Evolutionary conservation across 2,329 filamentous ascomycete species (phyloP).

Genomic region (Colletotrichum truncatum): DNA sequence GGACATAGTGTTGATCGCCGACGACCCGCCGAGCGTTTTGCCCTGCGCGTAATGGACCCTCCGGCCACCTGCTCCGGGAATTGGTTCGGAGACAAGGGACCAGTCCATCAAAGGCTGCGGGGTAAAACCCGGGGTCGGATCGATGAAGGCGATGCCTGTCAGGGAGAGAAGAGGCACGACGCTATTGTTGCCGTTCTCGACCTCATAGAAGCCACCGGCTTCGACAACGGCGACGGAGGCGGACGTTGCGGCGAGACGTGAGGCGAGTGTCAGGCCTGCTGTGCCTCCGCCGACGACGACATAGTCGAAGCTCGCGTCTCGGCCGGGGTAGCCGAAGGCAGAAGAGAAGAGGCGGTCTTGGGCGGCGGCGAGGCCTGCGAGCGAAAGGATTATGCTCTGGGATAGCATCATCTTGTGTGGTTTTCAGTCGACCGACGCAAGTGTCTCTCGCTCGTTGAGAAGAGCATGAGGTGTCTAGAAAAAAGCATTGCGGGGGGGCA

Average conservation of each 20-base stretch:
- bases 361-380: neutral
- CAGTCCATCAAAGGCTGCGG: slow-evolving; percentile 40
- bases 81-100: slow-evolving; percentile 37
- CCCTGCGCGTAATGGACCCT: slow-evolving; percentile 47
- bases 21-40: slow-evolving; percentile 43
- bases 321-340: slow-evolving; percentile 30
- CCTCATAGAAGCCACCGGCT: slow-evolving; percentile 45
- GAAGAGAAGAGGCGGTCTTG: slow-evolving; percentile 17
- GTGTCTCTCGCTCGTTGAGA: neutral
- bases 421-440: neutral
- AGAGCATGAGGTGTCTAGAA: neutral
- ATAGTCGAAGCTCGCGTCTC: slow-evolving; percentile 31
- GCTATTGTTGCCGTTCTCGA: slow-evolving; percentile 38
- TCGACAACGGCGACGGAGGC: slow-evolving; percentile 48
- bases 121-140: slow-evolving; percentile 29
- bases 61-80: slow-evolving; percentile 35
- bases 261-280: slow-evolving; percentile 44
- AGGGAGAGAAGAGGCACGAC: slow-evolving; percentile 34
- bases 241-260: slow-evolving; percentile 42
- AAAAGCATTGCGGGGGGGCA: neutral
- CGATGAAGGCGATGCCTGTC: slow-evolving; percentile 28
- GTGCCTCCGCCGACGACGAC: slow-evolving; percentile 48
- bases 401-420: neutral
- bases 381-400: neutral
- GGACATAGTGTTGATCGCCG: slow-evolving; percentile 40